Percentiles rank a stretch among this genome's conserved stretches.
phyloP scores from a whole-genome alignment of 2,329 filamentous ascomycete species.

The Lachnellula willkommii region DNA sequence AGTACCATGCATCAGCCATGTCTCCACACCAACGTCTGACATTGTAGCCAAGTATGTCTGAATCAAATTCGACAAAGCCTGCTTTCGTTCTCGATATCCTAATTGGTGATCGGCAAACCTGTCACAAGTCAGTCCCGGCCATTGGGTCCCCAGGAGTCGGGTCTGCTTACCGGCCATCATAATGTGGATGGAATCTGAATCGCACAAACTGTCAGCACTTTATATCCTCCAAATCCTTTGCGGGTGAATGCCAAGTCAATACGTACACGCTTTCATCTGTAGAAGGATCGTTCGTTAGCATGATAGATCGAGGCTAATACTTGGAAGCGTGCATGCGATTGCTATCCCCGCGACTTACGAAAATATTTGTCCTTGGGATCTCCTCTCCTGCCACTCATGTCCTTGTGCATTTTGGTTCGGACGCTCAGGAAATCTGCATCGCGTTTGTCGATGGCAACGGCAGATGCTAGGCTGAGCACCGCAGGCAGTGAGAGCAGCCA shows the following conservation, averaged over 20 bases:
- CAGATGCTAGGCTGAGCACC: slow-evolving; percentile 19
- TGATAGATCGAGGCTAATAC: neutral
- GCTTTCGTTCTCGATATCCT: slow-evolving; percentile 35
- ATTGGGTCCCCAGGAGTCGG: neutral
- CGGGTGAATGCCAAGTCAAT: neutral
- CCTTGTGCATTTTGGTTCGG: slow-evolving; percentile 27
- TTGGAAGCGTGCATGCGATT: slow-evolving; percentile 8
- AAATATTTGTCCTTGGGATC: slow-evolving; percentile 36
- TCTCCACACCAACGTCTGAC: slow-evolving; percentile 46
- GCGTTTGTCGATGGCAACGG: slow-evolving; percentile 24
- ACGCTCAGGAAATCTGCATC: slow-evolving; percentile 31
- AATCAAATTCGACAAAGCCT: slow-evolving; percentile 64
- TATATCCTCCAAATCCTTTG: neutral
- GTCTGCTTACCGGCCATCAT: slow-evolving; percentile 33
- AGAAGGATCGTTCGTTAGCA: slow-evolving; percentile 11
- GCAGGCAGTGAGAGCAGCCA: slow-evolving; percentile 24
- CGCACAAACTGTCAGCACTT: slow-evolving; percentile 10
- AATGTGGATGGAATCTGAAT: slow-evolving; percentile 34
- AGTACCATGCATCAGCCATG: slow-evolving; percentile 69
- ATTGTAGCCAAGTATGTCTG: slow-evolving; percentile 69
- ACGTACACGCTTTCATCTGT: slow-evolving; percentile 31
- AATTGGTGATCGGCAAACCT: slow-evolving; percentile 38
- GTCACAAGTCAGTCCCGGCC: neutral
- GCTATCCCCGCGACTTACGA: slow-evolving; percentile 25
- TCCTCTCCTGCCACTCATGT: slow-evolving; percentile 28